These are phyloP conservation scores for Gonium pectorale DNA, from an alignment of 139 green algal species.

Conservation along the genomic window DNA sequence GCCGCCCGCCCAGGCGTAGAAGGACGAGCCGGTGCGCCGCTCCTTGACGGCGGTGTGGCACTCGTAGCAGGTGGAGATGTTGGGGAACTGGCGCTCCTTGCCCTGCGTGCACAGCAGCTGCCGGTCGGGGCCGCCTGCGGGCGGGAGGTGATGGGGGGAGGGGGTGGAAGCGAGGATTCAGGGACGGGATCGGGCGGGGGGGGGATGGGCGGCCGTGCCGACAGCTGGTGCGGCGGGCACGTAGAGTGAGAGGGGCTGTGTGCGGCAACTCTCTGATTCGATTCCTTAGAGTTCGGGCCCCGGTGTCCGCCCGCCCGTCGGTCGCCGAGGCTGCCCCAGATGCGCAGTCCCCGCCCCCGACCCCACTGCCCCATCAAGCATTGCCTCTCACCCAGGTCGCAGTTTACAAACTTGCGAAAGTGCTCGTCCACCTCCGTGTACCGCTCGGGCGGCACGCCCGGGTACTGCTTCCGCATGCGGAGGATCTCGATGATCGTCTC, in stretches of 20 bases:
- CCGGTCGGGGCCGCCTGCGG: conserved; percentile 22
- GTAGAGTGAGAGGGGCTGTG: no score
- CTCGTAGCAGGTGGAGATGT: conserved; percentile 23
- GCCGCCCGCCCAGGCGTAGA: conserved; percentile 26
- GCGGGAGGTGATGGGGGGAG: background rate
- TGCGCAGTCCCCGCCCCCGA: no score
- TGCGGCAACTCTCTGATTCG: no score
- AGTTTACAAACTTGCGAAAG: conserved; percentile 30
- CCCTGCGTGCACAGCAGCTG: conserved; percentile 18
- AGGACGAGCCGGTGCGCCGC: background rate
- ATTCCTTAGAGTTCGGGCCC: no score
- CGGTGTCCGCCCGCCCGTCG: no score
- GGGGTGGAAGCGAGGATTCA: background rate
- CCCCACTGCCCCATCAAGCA: no score
- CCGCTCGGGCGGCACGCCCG: conserved; percentile 34
- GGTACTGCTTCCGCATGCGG: conserved; percentile 24
- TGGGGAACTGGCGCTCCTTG: background rate
- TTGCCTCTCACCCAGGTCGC: conserved; percentile 20
- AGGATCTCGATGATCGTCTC: conserved; percentile 54
- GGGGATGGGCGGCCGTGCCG: no score
- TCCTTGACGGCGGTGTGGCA: background rate
- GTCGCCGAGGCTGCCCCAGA: no score
- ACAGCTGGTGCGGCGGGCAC: no score
- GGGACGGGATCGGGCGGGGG: no score
- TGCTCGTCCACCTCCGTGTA: conserved; percentile 33